Conservation (phyloP, 2,329 filamentous ascomycete genomes). For the Nannizziopsis arthrosporioides region DNA sequence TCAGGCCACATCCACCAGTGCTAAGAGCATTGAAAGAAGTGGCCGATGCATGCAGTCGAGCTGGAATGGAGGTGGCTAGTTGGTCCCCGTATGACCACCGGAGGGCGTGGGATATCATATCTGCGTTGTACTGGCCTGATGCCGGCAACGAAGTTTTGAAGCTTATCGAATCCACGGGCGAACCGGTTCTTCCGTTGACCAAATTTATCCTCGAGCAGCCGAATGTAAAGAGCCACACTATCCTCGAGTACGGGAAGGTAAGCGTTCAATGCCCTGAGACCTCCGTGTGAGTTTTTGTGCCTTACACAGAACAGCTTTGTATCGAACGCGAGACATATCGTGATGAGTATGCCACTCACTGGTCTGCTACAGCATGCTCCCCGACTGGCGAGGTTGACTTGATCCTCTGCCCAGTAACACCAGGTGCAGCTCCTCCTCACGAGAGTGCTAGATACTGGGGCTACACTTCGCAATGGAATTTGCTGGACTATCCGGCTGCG, state of each 20-base stretch:
- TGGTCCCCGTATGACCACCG: conserved; percentile 39
- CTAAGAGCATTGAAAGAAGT: conserved; percentile 42
- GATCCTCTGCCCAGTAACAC: conserved; percentile 49
- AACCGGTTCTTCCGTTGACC: conserved; percentile 48
- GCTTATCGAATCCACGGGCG: conserved; percentile 43
- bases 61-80: conserved; percentile 20
- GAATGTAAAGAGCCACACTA: conserved; percentile 32
- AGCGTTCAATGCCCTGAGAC: not conserved
- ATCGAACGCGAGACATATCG: conserved; percentile 24
- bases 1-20: conserved; percentile 48
- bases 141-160: conserved; percentile 44
- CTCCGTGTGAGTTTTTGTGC: too few species aligned
- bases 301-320: conserved; percentile 3
- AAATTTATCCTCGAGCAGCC: conserved; percentile 49
- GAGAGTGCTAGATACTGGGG: conserved; percentile 48
- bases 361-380: conserved; percentile 33
- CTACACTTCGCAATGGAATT: conserved; percentile 57
- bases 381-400: conserved; percentile 38
- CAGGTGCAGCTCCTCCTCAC: conserved; percentile 44
- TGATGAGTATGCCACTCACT: conserved; percentile 35
- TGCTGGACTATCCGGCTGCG: conserved; percentile 54
- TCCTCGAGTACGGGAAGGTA: conserved; percentile 33
- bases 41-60: conserved; percentile 17
- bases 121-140: conserved; percentile 48
- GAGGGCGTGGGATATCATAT: conserved; percentile 37